These are phyloP conservation scores for Eimeria sp. DNA, from an alignment of 169 alveolate genomes.

Conservation along the genomic window DNA sequence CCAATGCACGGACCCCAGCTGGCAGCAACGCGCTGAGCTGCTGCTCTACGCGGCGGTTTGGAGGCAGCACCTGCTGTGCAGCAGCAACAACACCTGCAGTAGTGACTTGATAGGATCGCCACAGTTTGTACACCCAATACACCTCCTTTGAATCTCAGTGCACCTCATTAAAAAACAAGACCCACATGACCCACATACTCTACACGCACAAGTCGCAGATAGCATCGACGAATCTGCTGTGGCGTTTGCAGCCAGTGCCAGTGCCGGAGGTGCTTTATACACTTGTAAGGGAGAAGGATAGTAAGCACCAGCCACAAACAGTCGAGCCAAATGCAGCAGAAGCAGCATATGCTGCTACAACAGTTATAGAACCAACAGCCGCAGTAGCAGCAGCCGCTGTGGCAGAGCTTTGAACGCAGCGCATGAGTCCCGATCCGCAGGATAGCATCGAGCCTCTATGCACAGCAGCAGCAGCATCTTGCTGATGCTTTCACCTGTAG, in stretches of 20 bases:
- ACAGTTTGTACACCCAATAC: not conserved
- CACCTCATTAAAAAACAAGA: too few species aligned
- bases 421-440: not conserved
- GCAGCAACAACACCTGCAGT: not conserved
- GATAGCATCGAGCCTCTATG: not conserved
- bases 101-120: not conserved
- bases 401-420: not conserved
- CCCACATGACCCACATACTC: too few species aligned
- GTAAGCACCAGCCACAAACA: not conserved
- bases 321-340: not conserved
- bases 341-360: not conserved
- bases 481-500: conserved; percentile 39
- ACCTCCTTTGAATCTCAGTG: not conserved
- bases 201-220: too few species aligned
- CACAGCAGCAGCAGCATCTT: not conserved
- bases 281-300: too few species aligned
- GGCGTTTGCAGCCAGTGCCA: too few species aligned
- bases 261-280: too few species aligned
- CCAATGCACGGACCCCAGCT: conserved; percentile 57
- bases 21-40: conserved; percentile 59
- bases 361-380: not conserved
- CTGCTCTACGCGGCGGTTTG: conserved; percentile 40
- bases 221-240: too few species aligned
- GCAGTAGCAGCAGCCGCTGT: not conserved
- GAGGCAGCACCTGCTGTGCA: conserved; percentile 38